Conservation (phyloP, 176 grass and related monocot species). For the Bolboschoenus planiculmis region DNA sequence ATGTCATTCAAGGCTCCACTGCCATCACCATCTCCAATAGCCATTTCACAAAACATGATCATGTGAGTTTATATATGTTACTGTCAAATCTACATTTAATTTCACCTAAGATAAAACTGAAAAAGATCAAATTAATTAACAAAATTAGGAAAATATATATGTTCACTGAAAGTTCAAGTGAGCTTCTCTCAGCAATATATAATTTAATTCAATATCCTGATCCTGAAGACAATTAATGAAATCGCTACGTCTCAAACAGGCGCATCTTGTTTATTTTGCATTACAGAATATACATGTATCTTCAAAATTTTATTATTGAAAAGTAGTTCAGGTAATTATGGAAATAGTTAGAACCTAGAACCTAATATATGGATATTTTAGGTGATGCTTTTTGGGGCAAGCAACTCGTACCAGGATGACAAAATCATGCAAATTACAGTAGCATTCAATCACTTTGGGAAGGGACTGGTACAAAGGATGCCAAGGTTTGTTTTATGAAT, state of each 20-base stretch:
- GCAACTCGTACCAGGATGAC: constrained; percentile 38
- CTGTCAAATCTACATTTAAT: background rate
- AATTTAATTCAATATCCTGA: background rate
- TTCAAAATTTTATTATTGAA: background rate
- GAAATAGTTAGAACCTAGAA: background rate
- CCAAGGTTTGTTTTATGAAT: constrained; percentile 16
- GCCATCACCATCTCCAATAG: constrained; percentile 72
- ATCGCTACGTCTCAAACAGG: background rate
- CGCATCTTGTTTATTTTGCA: too few relatives aligned
- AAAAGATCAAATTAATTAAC: background rate
- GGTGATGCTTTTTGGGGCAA: constrained; percentile 80
- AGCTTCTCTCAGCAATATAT: background rate
- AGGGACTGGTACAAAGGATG: constrained; percentile 85
- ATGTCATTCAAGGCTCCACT: constrained; percentile 55
- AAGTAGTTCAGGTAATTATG: background rate
- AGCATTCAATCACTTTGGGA: constrained; percentile 86
- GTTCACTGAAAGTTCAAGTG: background rate
- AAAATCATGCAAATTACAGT: constrained; percentile 64
- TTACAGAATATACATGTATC: background rate
- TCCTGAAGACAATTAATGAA: background rate
- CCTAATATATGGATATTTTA: background rate
- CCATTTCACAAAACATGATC: constrained; percentile 70
- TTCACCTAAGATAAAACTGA: background rate
- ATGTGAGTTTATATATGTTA: constrained; percentile 21
- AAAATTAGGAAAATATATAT: background rate